phyloP scores from a whole-genome alignment of 371 early-diverging fungal species.

The Lichtheimia hyalospora region DNA sequence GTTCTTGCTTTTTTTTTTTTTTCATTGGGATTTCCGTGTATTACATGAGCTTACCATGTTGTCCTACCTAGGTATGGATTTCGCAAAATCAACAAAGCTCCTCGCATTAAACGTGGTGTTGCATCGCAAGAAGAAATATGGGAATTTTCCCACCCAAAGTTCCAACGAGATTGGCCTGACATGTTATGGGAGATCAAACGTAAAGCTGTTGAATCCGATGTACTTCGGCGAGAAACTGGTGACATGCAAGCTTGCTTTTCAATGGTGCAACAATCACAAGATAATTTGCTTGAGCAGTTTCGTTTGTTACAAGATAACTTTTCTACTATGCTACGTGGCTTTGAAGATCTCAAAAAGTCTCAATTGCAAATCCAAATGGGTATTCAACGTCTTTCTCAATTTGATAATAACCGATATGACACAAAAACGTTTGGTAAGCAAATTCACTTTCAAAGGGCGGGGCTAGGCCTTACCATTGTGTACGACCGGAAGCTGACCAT shows the following conservation, averaged over 20 bases:
- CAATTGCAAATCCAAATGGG: conserved; percentile 55
- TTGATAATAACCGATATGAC: background rate
- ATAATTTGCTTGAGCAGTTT: conserved; percentile 22
- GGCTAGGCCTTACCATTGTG: too few relatives aligned
- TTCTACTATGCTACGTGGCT: conserved; percentile 60
- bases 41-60: conserved; percentile 2
- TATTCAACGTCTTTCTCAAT: conserved; percentile 17
- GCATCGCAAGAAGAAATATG: conserved; percentile 77
- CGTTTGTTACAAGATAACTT: conserved; percentile 67
- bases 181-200: conserved; percentile 83
- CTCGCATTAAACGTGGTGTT: conserved; percentile 70
- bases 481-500: too few relatives aligned
- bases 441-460: too few relatives aligned
- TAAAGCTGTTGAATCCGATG: conserved; percentile 77
- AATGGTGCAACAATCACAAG: conserved; percentile 60
- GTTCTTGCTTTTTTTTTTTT: background rate
- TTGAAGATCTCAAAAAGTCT: conserved; percentile 63
- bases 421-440: too few relatives aligned
- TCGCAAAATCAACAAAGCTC: conserved; percentile 85
- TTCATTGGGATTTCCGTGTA: too few relatives aligned
- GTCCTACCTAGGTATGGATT: conserved; percentile 64
- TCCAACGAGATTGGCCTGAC: conserved; percentile 75
- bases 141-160: conserved; percentile 90
- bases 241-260: conserved; percentile 70
- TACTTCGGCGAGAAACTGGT: conserved; percentile 68